Percentiles rank a stretch among this genome's conserved stretches.
These are phyloP conservation scores for Lactifluus pinguis DNA, from an alignment of 768 basidiomycete species.

Conservation along the genomic window DNA sequence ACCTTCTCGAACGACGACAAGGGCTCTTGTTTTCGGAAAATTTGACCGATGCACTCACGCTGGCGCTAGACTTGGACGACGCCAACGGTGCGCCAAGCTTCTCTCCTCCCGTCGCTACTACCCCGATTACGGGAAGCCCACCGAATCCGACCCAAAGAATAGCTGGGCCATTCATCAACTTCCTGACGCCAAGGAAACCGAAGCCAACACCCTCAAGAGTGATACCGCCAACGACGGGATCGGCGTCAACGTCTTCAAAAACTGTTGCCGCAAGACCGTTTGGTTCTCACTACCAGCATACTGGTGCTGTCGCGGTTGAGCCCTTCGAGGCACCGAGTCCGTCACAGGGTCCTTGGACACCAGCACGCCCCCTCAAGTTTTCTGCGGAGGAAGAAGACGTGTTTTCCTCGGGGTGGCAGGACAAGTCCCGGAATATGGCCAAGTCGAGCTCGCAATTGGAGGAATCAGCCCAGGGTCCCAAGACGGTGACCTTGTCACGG, in stretches of 20 bases:
- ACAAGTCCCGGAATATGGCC: slow-evolving; percentile 19
- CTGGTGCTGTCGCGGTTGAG: slow-evolving; percentile 59
- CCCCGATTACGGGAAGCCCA: slow-evolving; percentile 27
- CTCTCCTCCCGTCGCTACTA: slow-evolving; percentile 24
- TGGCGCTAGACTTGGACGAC: slow-evolving; percentile 56
- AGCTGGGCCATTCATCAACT: slow-evolving; percentile 61
- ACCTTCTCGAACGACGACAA: slow-evolving; percentile 75
- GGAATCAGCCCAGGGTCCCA: slow-evolving; percentile 23
- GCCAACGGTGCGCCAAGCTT: slow-evolving; percentile 21
- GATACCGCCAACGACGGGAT: slow-evolving; percentile 25
- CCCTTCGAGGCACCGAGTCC: slow-evolving; percentile 58
- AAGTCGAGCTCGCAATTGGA: slow-evolving; percentile 24
- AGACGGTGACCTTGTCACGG: slow-evolving; percentile 65
- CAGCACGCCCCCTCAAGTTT: slow-evolving; percentile 44
- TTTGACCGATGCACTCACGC: slow-evolving; percentile 76
- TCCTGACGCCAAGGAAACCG: slow-evolving; percentile 70
- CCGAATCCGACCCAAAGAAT: slow-evolving; percentile 44
- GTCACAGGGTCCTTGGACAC: slow-evolving; percentile 54
- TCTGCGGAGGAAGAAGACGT: slow-evolving; percentile 62
- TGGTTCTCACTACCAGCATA: slow-evolving; percentile 74
- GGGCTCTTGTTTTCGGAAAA: slow-evolving; percentile 90
- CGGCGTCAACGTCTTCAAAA: slow-evolving; percentile 42
- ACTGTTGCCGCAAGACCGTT: slow-evolving; percentile 65
- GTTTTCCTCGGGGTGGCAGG: slow-evolving; percentile 45
- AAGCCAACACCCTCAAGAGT: slow-evolving; percentile 29